Evolutionary conservation across 129 eudicot species (phyloP), one percentile per base, ranked within the genome.

Genomic region (Arctium minus): DNA sequence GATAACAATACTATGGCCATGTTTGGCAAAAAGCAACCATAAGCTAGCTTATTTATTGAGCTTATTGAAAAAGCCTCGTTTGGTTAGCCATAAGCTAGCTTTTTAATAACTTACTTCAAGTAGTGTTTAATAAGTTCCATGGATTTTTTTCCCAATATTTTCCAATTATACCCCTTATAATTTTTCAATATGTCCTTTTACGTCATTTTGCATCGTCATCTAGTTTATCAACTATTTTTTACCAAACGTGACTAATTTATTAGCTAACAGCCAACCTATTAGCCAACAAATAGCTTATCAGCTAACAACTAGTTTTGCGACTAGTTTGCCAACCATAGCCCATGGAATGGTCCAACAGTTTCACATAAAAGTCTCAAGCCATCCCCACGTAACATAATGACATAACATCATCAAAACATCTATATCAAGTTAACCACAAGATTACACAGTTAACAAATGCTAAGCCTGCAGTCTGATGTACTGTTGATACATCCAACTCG

Each of bases 281-380:
- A 48, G 3, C 17, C 60, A 48, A 48, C 60, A 48, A 48, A 48
- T 48, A 48, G 17, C 53, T 44, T 44, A 44, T 44, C 53, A 10
- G 11, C 27, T 22, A 22, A 22, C 27, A 22, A 22, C 13, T 44
- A 44, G 53, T 13, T 44, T 44, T 44, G 8, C 0, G 53, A 13
- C 53, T 40, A 40, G 46, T 40, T 40, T 40, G 46, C 46, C 46
- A 40, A 7, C 6, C 13, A 44, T 44, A 44, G 3, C 60, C 13
- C 60, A 77, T 77, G 5, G 2, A 70, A 72, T 68, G 80, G 76
- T 53, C 76, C 76, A 65, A 10, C 37, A 74, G 31, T 42, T 33
- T 67, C 22, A 75, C 80, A 42, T 29, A 60, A 29, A 74, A 74
- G 75, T 81, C 80, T n/a, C 75, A 83, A 56, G 13, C 46, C 8